These are phyloP conservation scores for Coelastrella sp. DNA, from an alignment of 139 green algal species.

Conservation along the genomic window DNA sequence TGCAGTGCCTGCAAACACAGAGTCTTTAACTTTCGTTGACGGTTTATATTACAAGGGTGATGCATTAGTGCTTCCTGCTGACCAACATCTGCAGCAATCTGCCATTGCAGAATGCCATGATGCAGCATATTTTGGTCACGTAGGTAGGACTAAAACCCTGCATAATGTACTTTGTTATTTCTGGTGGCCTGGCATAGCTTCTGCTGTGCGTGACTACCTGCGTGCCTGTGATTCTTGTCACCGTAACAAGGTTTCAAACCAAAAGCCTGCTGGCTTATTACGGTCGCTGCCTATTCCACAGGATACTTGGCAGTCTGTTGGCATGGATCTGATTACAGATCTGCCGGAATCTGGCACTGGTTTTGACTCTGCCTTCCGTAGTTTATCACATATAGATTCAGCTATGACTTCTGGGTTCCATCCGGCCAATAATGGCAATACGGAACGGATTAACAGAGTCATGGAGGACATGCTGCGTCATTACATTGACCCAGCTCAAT, in stretches of 20 bases:
- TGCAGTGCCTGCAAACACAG: neutral
- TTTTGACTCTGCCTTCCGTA: conserved; percentile 26
- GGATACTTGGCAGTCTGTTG: conserved; percentile 47
- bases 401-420: conserved; percentile 35
- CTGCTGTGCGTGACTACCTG: conserved; percentile 22
- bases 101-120: conserved; percentile 27
- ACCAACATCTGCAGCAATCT: neutral
- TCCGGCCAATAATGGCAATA: conserved; percentile 68
- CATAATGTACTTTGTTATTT: conserved; percentile 17
- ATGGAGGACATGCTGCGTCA: conserved; percentile 69
- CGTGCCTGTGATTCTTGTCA: conserved; percentile 46
- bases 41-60: neutral
- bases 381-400: neutral
- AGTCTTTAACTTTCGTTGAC: neutral
- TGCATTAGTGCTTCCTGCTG: neutral
- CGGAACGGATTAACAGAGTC: conserved; percentile 66
- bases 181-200: conserved; percentile 27
- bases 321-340: conserved; percentile 53
- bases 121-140: conserved; percentile 23
- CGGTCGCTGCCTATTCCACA: conserved; percentile 46
- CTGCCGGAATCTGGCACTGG: conserved; percentile 47
- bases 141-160: neutral
- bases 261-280: conserved; percentile 25
- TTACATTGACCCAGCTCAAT: conserved; percentile 48
- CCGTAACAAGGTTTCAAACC: conserved; percentile 42